These are phyloP conservation scores for Neohortaea acidophila DNA, from an alignment of 495 filamentous ascomycete genomes.

Conservation along the genomic window DNA sequence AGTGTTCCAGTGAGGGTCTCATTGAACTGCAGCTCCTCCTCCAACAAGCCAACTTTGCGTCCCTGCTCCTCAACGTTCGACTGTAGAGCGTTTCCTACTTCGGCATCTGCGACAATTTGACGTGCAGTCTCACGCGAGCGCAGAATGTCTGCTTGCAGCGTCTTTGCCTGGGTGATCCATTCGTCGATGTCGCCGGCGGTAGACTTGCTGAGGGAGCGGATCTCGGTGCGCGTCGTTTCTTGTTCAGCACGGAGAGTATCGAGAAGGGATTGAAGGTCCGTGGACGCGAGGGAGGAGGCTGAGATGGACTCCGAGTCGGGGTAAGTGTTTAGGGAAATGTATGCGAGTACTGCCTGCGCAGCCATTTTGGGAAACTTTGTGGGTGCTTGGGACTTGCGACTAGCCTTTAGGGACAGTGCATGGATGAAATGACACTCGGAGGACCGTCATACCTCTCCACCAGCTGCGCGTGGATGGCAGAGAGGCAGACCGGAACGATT, in stretches of 20 bases:
- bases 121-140: conserved; percentile 53
- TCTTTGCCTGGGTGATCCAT: conserved; percentile 71
- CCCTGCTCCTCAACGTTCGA: conserved; percentile 47
- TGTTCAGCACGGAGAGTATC: conserved; percentile 49
- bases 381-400: no score
- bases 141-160: conserved; percentile 69
- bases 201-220: conserved; percentile 55
- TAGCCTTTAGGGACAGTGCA: no score
- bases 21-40: conserved; percentile 64
- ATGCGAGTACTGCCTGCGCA: conserved; percentile 54
- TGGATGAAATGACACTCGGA: no score
- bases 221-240: conserved; percentile 54
- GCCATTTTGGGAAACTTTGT: no score
- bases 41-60: conserved; percentile 53
- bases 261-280: conserved; percentile 46
- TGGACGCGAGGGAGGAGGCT: conserved; percentile 40
- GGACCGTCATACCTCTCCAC: no score
- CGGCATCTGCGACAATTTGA: conserved; percentile 57
- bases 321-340: conserved; percentile 53
- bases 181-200: conserved; percentile 62
- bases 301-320: conserved; percentile 57
- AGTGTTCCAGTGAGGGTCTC: conserved; percentile 47
- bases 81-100: conserved; percentile 44
- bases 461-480: no score
- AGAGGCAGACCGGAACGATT: no score